A percentile compares a stretch with the other conserved stretches of the same genome.
These are phyloP conservation scores for Austropuccinia psidii DNA, from an alignment of 1,284 basidiomycete genomes.

Conservation along the genomic window DNA sequence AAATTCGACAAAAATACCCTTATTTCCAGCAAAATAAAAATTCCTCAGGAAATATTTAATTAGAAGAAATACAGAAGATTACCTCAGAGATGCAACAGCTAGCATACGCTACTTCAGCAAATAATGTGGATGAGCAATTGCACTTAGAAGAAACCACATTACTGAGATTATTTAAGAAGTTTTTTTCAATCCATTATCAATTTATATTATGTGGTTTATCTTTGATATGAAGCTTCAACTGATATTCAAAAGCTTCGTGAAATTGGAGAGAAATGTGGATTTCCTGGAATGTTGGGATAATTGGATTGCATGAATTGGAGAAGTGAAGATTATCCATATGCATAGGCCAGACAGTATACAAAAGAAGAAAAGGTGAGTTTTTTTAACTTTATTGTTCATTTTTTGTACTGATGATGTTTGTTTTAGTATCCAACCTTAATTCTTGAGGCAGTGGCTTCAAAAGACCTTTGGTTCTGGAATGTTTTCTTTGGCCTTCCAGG, in stretches of 20 bases:
- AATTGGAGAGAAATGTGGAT: too few species aligned
- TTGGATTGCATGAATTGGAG: neutral
- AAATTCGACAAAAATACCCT: constrained; percentile 16
- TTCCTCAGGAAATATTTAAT: neutral
- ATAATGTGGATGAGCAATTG: neutral
- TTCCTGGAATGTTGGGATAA: too few species aligned
- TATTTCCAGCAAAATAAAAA: neutral
- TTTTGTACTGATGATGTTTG: too few species aligned
- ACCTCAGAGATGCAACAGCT: constrained; percentile 4
- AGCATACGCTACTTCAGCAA: neutral
- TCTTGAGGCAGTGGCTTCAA: neutral
- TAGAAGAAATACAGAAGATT: neutral
- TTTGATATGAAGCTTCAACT: too few species aligned
- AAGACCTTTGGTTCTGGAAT: neutral
- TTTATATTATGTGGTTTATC: neutral
- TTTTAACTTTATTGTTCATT: too few species aligned
- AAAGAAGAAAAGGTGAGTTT: too few species aligned
- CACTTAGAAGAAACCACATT: neutral
- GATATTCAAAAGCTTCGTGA: too few species aligned
- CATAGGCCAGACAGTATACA: neutral
- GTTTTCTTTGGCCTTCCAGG: neutral
- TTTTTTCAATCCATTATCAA: neutral
- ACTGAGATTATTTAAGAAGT: neutral
- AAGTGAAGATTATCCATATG: neutral
- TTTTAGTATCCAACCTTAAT: neutral